Conservation (phyloP, 2,329 filamentous ascomycete species). For the Pleoardoris graminearum region DNA sequence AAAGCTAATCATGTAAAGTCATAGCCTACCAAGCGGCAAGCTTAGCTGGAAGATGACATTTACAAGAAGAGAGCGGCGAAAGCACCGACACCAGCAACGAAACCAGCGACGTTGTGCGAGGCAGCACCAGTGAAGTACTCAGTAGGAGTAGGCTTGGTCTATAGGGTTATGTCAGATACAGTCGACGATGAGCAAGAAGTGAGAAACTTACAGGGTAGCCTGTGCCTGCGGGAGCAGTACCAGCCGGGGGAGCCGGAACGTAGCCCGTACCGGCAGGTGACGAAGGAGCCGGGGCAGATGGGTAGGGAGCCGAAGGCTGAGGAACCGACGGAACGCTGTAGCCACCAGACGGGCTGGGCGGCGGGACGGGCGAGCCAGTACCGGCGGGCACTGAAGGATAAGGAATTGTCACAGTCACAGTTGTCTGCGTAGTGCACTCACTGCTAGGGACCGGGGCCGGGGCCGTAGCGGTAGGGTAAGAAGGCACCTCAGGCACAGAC, state of each 20-base stretch:
- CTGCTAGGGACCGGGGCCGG: constrained; percentile 20
- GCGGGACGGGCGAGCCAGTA: constrained; percentile 21
- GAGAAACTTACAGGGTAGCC: constrained; percentile 28
- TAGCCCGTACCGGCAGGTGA: constrained; percentile 22
- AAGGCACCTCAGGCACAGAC: constrained; percentile 15
- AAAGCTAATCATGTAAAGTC: constrained; percentile 44
- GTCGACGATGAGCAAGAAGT: constrained; percentile 7
- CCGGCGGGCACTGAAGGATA: constrained; percentile 39
- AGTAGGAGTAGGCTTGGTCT: constrained; percentile 35
- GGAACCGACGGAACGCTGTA: too few species aligned
- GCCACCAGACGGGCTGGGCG: constrained; percentile 15
- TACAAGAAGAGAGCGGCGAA: constrained; percentile 50
- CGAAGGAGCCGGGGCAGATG: constrained; percentile 38
- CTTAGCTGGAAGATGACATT: constrained; percentile 43
- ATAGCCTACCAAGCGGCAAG: constrained; percentile 39
- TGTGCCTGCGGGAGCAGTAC: constrained; percentile 30
- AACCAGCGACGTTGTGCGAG: constrained; percentile 42
- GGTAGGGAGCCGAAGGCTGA: constrained; percentile 45
- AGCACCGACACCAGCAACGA: constrained; percentile 47
- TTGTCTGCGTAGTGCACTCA: constrained; percentile 48
- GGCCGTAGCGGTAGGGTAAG: constrained; percentile 7
- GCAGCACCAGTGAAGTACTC: constrained; percentile 45
- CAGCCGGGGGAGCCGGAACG: constrained; percentile 39
- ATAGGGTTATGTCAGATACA: constrained; percentile 28
- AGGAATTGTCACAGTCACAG: constrained; percentile 49